Conservation (phyloP, 116 monocot genomes). For the Trichopus zeylanicus region DNA sequence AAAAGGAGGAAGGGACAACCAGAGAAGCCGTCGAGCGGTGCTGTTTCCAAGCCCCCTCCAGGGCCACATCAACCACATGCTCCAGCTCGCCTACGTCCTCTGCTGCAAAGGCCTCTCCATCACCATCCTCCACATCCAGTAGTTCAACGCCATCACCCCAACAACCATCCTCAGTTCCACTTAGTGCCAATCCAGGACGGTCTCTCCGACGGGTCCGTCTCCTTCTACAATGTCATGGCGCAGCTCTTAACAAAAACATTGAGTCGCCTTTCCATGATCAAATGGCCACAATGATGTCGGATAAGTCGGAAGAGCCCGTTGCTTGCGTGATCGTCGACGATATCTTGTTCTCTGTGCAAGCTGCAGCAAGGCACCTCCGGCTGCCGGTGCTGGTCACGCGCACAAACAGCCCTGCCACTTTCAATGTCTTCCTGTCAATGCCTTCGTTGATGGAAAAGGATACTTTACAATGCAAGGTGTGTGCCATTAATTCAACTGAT, state of each 20-base stretch:
- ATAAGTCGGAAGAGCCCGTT: neutral
- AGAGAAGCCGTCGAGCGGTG: neutral
- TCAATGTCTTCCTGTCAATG: constrained; percentile 5
- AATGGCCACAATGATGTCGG: neutral
- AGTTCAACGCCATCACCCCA: constrained; percentile 18
- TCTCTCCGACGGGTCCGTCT: neutral
- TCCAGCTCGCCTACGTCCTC: constrained; percentile 18
- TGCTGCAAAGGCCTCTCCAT: constrained; percentile 7
- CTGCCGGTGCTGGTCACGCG: constrained; percentile 28
- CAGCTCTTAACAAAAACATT: constrained; percentile 18
- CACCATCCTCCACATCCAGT: constrained; percentile 18
- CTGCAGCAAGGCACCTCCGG: constrained; percentile 7
- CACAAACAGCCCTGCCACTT: constrained; percentile 24
- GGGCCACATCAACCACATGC: constrained; percentile 28
- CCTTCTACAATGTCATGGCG: constrained; percentile 8
- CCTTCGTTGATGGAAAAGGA: constrained; percentile 10
- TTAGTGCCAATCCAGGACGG: constrained; percentile 17
- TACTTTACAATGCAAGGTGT: constrained; percentile 12
- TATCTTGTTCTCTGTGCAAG: constrained; percentile 11
- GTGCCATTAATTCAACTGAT: too few relatives aligned
- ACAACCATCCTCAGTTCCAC: constrained; percentile 14
- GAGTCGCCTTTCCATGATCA: constrained; percentile 9
- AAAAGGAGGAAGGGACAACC: too few relatives aligned
- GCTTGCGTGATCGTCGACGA: constrained; percentile 27
- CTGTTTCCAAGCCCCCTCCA: constrained; percentile 19